A percentile compares a stretch with the other conserved stretches of the same genome.
These are phyloP conservation scores for Aquilaria yunnanensis DNA, from an alignment of 345 rosid genomes.

Conservation along the genomic window DNA sequence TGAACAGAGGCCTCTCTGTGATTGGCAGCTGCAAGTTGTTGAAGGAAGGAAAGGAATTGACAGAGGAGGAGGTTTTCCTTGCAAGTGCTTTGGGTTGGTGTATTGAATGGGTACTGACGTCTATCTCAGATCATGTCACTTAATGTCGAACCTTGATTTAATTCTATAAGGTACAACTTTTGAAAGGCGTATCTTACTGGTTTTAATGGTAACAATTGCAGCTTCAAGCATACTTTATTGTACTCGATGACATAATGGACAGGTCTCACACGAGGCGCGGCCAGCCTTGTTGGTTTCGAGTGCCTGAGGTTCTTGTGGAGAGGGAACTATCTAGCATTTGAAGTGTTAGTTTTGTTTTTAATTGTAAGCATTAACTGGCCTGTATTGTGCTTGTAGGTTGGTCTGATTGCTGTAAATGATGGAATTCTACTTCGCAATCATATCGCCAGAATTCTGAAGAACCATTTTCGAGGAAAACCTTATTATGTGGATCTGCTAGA, in stretches of 20 bases:
- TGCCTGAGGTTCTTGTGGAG: slow-evolving; percentile 46
- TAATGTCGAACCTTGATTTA: background rate
- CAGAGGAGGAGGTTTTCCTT: slow-evolving; percentile 59
- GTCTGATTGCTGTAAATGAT: slow-evolving; percentile 62
- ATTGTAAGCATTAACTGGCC: slow-evolving; percentile 6
- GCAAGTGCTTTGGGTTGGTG: slow-evolving; percentile 87
- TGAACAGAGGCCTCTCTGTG: slow-evolving; percentile 92
- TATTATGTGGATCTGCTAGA: slow-evolving; percentile 50
- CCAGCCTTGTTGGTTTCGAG: slow-evolving; percentile 82
- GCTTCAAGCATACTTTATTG: slow-evolving; percentile 81
- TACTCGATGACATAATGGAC: slow-evolving; percentile 87
- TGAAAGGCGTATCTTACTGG: slow-evolving; percentile 1
- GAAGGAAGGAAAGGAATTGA: slow-evolving; percentile 57
- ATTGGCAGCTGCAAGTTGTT: slow-evolving; percentile 66
- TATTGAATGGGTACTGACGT: slow-evolving; percentile 66
- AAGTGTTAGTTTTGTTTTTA: background rate
- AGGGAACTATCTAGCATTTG: background rate
- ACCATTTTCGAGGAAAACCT: slow-evolving; percentile 42
- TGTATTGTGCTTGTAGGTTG: slow-evolving; percentile 41
- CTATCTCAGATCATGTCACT: background rate
- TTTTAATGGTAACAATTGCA: slow-evolving; percentile 22
- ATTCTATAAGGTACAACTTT: too few relatives aligned
- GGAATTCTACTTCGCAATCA: slow-evolving; percentile 47
- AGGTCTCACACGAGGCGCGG: slow-evolving; percentile 76
- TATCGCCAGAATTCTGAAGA: slow-evolving; percentile 43